A percentile compares a stretch with the other conserved stretches of the same genome.
phyloP scores from a whole-genome alignment of 352 stramenopile species.

The Globisporangium lucens region DNA sequence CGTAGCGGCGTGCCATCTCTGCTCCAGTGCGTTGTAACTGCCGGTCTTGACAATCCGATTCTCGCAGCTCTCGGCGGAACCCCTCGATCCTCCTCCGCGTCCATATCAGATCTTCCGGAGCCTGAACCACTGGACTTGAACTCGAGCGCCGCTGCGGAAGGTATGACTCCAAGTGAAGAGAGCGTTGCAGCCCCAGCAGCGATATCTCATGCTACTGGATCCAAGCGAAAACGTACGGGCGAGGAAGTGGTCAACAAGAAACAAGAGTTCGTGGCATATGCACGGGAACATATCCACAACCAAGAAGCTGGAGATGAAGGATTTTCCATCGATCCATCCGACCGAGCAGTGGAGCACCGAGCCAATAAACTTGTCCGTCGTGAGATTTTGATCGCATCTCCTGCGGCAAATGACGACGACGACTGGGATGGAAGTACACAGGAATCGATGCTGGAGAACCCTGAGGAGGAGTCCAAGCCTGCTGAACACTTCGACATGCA shows the following conservation, averaged over 20 bases:
- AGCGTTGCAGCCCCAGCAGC: slow-evolving; percentile 5
- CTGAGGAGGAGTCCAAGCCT: slow-evolving; percentile 30
- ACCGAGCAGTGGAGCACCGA: slow-evolving; percentile 78
- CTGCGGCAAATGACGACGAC: slow-evolving; percentile 72
- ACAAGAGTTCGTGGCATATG: slow-evolving; percentile 64
- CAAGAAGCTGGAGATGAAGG: slow-evolving; percentile 79
- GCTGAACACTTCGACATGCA: slow-evolving; percentile 83
- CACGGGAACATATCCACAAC: slow-evolving; percentile 73
- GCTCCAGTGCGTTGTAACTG: slow-evolving; percentile 23
- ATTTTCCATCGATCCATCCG: slow-evolving; percentile 83
- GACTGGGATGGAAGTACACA: slow-evolving; percentile 51
- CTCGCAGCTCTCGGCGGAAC: slow-evolving; percentile 60
- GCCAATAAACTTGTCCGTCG: slow-evolving; percentile 81
- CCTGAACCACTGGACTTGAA: slow-evolving; percentile 44
- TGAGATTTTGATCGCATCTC: slow-evolving; percentile 83
- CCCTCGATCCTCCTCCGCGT: slow-evolving; percentile 30
- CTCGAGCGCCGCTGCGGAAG: slow-evolving; percentile 14
- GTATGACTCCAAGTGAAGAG: slow-evolving; percentile 8
- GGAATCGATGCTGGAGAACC: slow-evolving; percentile 36
- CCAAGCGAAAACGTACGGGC: slow-evolving; percentile 18
- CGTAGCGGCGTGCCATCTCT: slow-evolving; percentile 20
- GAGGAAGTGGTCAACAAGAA: slow-evolving; percentile 8
- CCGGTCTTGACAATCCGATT: slow-evolving; percentile 52
- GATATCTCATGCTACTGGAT: neutral
- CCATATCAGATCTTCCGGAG: slow-evolving; percentile 24